Base-by-base conservation (phyloP, 768 basidiomycete species). In the Auricularia sp. region DNA sequence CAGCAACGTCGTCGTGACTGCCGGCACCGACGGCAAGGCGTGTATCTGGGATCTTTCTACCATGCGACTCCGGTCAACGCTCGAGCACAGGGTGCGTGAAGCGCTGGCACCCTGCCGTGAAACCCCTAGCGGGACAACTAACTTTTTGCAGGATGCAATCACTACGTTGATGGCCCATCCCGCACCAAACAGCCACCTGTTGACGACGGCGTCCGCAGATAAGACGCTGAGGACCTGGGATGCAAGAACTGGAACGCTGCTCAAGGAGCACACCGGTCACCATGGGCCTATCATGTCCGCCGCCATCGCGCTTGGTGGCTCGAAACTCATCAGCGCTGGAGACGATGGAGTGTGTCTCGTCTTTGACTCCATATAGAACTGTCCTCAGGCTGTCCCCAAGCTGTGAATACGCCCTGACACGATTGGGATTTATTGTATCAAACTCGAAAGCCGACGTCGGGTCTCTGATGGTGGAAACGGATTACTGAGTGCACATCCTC, bases 41-140 rank as follows among this genome's bases (percentile, higher is more conserved):
- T 93, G 90, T 70, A 86, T 98, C 39, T 99, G 96, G 94, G 97
- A 99, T 76, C 80, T 95, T 54, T 82, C 82, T 62, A 95, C 92
- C 33, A 92, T 92, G 82, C 82, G 90, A 67, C 73, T 94, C 62
- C 83, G 97, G 64, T 82, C 88, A 18, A 94, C 90, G 14, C 77
- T 97, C 5, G 80, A 88, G 67, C 95, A 98, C 71, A 79, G 86
- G 74, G 95, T 95, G 67, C 62, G 84, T 29, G 29, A 29, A n/a
- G 8, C 29, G 3, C 13, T 47, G 61, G 62, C 65, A 64, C 64
- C 37, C 14, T 34, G 36, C 34, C 5, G 5, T n/a, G 56, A 7
- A 29, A 6, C 37, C 16, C 35, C 14, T 5, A 42, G 7, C 35
- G 18, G 11, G 16, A 42, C 21, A 21, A 61, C 21, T 39, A n/a